A percentile compares a stretch with the other conserved stretches of the same genome.
Evolutionary conservation across 2,329 filamentous ascomycete species (phyloP).

Genomic region (Incumbomyces lentus): DNA sequence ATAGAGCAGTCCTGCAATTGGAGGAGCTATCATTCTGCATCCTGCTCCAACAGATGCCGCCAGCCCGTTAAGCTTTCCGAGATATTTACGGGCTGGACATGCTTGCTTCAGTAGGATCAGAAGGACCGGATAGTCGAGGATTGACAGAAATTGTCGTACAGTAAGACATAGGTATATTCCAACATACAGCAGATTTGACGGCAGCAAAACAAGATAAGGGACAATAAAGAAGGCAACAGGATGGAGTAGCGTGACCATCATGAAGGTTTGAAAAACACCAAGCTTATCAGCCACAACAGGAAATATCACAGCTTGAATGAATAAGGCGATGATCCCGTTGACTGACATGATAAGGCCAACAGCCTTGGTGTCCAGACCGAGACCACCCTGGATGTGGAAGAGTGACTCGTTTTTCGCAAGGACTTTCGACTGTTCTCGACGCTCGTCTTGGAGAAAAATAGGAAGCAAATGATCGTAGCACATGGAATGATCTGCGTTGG

Average conservation of each 20-base stretch:
- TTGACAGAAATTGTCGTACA: slow-evolving; percentile 57
- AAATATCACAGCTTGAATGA: slow-evolving; percentile 63
- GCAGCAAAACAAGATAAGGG: slow-evolving; percentile 54
- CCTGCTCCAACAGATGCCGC: slow-evolving; percentile 63
- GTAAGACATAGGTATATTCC: slow-evolving; percentile 57
- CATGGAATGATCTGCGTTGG: slow-evolving; percentile 70
- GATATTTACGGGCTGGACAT: slow-evolving; percentile 48
- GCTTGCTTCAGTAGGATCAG: slow-evolving; percentile 66
- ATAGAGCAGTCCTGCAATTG: slow-evolving; percentile 58
- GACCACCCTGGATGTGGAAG: slow-evolving; percentile 52
- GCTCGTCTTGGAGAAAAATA: slow-evolving; percentile 80
- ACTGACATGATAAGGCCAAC: slow-evolving; percentile 60
- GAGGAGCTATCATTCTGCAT: slow-evolving; percentile 59
- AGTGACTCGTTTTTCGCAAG: slow-evolving; percentile 26
- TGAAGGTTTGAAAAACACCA: slow-evolving; percentile 58
- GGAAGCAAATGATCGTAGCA: slow-evolving; percentile 85
- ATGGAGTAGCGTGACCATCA: slow-evolving; percentile 55
- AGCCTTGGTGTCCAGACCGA: slow-evolving; percentile 55
- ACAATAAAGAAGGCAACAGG: slow-evolving; percentile 59
- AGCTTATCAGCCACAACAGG: slow-evolving; percentile 53
- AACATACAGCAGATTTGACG: slow-evolving; percentile 42
- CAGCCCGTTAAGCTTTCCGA: slow-evolving; percentile 63
- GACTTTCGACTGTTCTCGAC: slow-evolving; percentile 34
- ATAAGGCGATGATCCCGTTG: slow-evolving; percentile 60
- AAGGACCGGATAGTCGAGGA: slow-evolving; percentile 57